A percentile compares a stretch with the other conserved stretches of the same genome.
phyloP scores from a whole-genome alignment of 2,329 filamentous ascomycete genomes.

The Ceratocystis harringtonii region DNA sequence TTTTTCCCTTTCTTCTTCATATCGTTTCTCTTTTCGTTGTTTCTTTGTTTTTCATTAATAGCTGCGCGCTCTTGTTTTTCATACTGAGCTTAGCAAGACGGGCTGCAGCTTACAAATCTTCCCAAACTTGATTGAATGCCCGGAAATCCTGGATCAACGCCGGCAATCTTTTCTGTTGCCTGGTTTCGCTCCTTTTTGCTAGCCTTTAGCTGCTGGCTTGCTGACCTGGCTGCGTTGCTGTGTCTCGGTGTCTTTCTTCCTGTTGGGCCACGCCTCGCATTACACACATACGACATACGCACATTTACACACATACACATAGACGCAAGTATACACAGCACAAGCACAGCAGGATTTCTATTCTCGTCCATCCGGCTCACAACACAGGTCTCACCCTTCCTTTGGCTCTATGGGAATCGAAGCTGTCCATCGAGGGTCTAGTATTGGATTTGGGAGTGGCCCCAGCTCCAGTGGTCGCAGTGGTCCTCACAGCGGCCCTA shows the following conservation, averaged over 20 bases:
- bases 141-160: too few species aligned
- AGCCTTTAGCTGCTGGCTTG: too few species aligned
- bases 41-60: background rate
- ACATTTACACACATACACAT: background rate
- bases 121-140: background rate
- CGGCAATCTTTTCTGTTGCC: too few species aligned
- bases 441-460: background rate
- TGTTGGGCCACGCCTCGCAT: background rate
- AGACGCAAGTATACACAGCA: background rate
- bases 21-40: background rate
- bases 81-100: too few species aligned
- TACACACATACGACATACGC: background rate
- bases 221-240: background rate
- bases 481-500: background rate
- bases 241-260: constrained; percentile 3
- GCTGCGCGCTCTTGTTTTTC: too few species aligned
- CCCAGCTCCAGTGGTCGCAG: background rate
- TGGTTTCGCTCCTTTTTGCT: too few species aligned
- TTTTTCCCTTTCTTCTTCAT: background rate
- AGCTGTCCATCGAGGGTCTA: background rate
- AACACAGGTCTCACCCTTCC: background rate
- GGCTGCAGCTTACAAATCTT: background rate
- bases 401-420: background rate
- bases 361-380: background rate
- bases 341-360: background rate